Conservation (phyloP, 2,329 filamentous ascomycete species). For the Hypoxylon sp. region DNA sequence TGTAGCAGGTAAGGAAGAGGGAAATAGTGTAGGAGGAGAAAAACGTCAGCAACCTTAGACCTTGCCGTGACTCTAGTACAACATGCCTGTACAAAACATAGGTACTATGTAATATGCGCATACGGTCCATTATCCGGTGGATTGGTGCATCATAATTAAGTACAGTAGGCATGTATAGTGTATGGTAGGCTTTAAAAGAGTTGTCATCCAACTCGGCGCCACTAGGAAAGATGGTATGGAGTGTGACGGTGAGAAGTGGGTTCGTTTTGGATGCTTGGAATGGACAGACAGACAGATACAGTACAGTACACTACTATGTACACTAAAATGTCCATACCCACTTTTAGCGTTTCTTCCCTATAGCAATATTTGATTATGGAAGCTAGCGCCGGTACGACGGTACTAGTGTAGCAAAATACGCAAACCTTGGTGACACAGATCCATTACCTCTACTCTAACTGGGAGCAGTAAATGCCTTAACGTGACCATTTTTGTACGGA, state of each 20-base stretch:
- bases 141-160: conserved; percentile 25
- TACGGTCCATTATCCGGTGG: conserved; percentile 32
- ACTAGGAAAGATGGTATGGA: conserved; percentile 17
- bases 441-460: background rate
- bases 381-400: conserved; percentile 12
- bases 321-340: background rate
- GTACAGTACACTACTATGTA: no score
- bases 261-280: conserved; percentile 27
- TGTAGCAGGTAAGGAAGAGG: background rate
- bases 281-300: no score
- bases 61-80: conserved; percentile 18
- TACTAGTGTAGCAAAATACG: conserved; percentile 4
- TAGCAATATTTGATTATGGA: conserved; percentile 29
- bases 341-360: conserved; percentile 8
- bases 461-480: background rate
- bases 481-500: background rate
- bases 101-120: background rate
- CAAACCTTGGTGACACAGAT: conserved; percentile 6
- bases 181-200: conserved; percentile 4
- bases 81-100: background rate
- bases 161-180: background rate
- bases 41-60: conserved; percentile 23
- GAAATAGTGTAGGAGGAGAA: background rate
- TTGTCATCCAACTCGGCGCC: conserved; percentile 28
- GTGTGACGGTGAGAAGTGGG: conserved; percentile 25